These are phyloP conservation scores for Xylaria sp. DNA, from an alignment of 2,329 filamentous ascomycete genomes.

Conservation along the genomic window DNA sequence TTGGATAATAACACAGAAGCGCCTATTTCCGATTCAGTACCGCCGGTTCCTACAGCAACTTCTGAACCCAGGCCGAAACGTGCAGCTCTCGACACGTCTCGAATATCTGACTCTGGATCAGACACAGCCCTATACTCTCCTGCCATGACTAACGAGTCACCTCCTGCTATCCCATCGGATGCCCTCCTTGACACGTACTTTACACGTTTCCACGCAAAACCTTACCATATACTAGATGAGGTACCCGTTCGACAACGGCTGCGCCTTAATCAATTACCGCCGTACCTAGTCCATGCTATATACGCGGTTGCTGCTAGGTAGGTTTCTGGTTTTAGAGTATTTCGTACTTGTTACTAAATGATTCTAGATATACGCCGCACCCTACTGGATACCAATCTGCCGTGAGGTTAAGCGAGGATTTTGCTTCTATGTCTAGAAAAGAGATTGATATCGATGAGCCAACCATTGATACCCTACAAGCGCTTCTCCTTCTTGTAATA, in stretches of 20 bases:
- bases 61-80: slow-evolving; percentile 57
- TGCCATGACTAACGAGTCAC: slow-evolving; percentile 56
- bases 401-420: slow-evolving; percentile 76
- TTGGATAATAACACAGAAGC: slow-evolving; percentile 41
- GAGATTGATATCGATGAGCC: slow-evolving; percentile 84
- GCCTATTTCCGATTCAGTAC: slow-evolving; percentile 38
- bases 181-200: slow-evolving; percentile 83
- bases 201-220: slow-evolving; percentile 80
- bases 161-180: slow-evolving; percentile 65
- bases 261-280: slow-evolving; percentile 73
- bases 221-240: slow-evolving; percentile 85
- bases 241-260: slow-evolving; percentile 76
- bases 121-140: slow-evolving; percentile 60
- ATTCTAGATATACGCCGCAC: slow-evolving; percentile 73
- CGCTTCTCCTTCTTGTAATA: slow-evolving; percentile 78
- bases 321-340: slow-evolving; percentile 32
- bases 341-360: slow-evolving; percentile 38
- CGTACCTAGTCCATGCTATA: slow-evolving; percentile 65
- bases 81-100: slow-evolving; percentile 52
- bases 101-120: slow-evolving; percentile 49
- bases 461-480: slow-evolving; percentile 80
- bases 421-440: slow-evolving; percentile 74
- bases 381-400: slow-evolving; percentile 75
- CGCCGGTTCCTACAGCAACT: slow-evolving; percentile 47
- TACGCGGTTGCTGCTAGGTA: slow-evolving; percentile 73